Percentiles rank a stretch among this genome's conserved stretches.
These are phyloP conservation scores for Solanum sejunctum DNA, from an alignment of 257 asterid genomes.

Conservation along the genomic window DNA sequence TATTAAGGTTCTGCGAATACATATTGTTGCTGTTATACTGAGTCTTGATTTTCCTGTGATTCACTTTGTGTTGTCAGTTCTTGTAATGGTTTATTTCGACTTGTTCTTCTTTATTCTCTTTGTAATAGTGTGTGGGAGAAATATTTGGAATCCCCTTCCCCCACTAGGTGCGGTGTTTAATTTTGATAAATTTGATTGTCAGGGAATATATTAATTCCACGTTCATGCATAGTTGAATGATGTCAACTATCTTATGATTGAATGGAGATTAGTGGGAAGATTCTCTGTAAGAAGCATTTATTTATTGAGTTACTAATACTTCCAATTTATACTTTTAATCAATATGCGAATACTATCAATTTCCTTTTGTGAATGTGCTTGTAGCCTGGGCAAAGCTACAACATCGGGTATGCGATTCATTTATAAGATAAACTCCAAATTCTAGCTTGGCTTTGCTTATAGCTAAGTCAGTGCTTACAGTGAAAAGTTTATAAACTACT, in stretches of 20 bases:
- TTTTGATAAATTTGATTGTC: not conserved
- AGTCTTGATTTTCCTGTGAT: not conserved
- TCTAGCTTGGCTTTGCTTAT: not conserved
- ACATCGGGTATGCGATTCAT: not conserved
- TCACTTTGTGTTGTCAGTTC: not conserved
- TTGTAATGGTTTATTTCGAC: not conserved
- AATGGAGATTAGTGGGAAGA: not conserved
- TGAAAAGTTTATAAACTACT: not conserved
- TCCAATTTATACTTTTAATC: not conserved
- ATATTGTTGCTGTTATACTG: not conserved
- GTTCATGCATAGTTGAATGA: not conserved
- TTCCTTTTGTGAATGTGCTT: not conserved
- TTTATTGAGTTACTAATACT: not conserved
- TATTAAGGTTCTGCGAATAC: not conserved
- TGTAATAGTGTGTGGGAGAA: not conserved
- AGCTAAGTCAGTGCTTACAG: not conserved
- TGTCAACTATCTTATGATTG: not conserved
- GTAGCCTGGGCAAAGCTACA: not conserved
- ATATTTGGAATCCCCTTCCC: not conserved
- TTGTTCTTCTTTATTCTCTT: not conserved
- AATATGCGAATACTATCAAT: not conserved
- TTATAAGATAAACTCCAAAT: not conserved
- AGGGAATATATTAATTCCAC: not conserved
- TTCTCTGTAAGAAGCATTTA: not conserved
- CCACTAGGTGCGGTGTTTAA: not conserved